These are phyloP conservation scores for Cyberlindnera saturnus DNA, from an alignment of 805 yeast species.

Conservation along the genomic window DNA sequence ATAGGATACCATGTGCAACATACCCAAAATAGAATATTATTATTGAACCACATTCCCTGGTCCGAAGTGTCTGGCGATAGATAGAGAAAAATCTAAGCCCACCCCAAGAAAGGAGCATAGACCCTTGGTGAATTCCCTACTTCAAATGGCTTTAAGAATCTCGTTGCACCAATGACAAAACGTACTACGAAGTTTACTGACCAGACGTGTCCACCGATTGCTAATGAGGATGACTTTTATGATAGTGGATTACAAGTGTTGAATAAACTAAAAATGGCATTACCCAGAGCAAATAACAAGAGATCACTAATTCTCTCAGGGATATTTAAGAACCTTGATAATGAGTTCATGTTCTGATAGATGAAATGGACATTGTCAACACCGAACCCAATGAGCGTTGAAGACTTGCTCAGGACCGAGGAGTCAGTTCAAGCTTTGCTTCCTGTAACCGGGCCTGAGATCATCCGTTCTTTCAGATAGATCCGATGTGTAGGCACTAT, in stretches of 20 bases:
- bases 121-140: conserved; percentile 60
- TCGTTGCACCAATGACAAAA: conserved; percentile 76
- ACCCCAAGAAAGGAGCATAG: conserved; percentile 47
- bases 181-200: conserved; percentile 80
- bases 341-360: conserved; percentile 68
- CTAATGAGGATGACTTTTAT: conserved; percentile 65
- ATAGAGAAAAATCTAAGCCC: conserved; percentile 45
- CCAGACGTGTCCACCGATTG: conserved; percentile 84
- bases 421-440: too few species aligned
- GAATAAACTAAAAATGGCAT: conserved; percentile 86
- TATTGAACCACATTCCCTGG: conserved; percentile 53
- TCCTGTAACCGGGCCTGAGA: too few species aligned
- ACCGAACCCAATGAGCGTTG: conserved; percentile 46
- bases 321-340: conserved; percentile 55
- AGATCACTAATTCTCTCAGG: conserved; percentile 80
- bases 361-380: conserved; percentile 75
- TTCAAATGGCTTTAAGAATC: conserved; percentile 57
- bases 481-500: too few species aligned
- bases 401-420: too few species aligned
- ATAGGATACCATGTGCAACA: conserved; percentile 40
- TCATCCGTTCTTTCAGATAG: too few species aligned
- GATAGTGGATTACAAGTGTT: conserved; percentile 80
- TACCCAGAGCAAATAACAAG: conserved; percentile 84
- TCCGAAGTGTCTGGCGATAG: conserved; percentile 46
- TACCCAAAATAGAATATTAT: conserved; percentile 51